A percentile compares a stretch with the other conserved stretches of the same genome.
Evolutionary conservation across 140 eudicot genomes (phyloP).

Genomic region (Flaveria floridana): DNA sequence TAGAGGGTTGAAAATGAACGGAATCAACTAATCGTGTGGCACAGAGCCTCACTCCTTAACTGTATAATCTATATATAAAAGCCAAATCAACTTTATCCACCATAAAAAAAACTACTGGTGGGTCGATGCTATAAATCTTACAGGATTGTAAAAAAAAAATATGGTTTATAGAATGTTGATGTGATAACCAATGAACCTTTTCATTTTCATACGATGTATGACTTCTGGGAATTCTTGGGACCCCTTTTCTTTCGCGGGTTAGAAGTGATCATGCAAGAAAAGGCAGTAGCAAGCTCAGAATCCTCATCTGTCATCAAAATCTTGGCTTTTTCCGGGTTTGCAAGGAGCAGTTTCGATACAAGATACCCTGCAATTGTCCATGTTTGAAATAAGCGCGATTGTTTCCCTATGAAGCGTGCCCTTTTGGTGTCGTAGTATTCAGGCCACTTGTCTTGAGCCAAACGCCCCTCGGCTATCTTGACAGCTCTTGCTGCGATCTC

Average conservation of each 20-base stretch:
- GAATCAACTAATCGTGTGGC: slow-evolving; percentile 14
- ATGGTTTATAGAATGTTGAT: background rate
- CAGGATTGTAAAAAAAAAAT: background rate
- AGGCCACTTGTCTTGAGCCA: slow-evolving; percentile 75
- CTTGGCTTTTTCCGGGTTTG: slow-evolving; percentile 54
- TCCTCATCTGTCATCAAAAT: slow-evolving; percentile 60
- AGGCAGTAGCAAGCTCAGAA: slow-evolving; percentile 52
- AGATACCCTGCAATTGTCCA: slow-evolving; percentile 86
- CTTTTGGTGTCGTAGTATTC: slow-evolving; percentile 75
- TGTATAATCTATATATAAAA: slow-evolving; percentile 25
- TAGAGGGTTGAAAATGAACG: background rate
- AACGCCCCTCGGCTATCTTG: slow-evolving; percentile 58
- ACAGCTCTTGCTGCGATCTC: slow-evolving; percentile 66
- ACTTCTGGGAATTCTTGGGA: slow-evolving; percentile 50
- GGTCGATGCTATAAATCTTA: background rate
- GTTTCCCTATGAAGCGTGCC: slow-evolving; percentile 68
- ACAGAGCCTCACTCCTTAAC: slow-evolving; percentile 2
- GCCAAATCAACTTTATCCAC: slow-evolving; percentile 8
- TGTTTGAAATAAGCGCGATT: slow-evolving; percentile 61
- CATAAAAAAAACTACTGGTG: slow-evolving; percentile 11
- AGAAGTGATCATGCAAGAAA: slow-evolving; percentile 54
- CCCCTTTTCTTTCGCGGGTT: slow-evolving; percentile 65
- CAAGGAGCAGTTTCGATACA: slow-evolving; percentile 60
- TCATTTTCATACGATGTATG: slow-evolving; percentile 51
- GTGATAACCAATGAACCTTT: background rate